Percentiles rank a stretch among this genome's conserved stretches.
Conservation (phyloP, 2,329 filamentous ascomycete species). For the Calonectria fujianensis region DNA sequence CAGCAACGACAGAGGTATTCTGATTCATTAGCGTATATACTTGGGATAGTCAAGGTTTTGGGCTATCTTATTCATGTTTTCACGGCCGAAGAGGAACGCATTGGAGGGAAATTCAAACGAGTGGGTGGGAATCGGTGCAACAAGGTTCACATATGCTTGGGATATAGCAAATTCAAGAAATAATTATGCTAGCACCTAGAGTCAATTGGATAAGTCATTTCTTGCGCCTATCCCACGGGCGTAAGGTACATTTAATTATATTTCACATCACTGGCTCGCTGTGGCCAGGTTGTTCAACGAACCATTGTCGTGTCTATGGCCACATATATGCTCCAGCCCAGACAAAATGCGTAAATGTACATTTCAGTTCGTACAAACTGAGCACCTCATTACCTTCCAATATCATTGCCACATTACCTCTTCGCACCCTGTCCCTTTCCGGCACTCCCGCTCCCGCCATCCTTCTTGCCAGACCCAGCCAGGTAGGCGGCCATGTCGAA, state of each 20-base stretch:
- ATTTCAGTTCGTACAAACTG: slow-evolving; percentile 18
- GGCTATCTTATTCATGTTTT: slow-evolving; percentile 30
- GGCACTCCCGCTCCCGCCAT: slow-evolving; percentile 54
- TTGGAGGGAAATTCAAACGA: neutral
- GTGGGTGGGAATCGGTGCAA: slow-evolving; percentile 3
- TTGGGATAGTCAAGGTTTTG: slow-evolving; percentile 22
- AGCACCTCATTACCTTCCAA: neutral
- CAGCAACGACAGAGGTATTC: neutral
- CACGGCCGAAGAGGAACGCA: slow-evolving; percentile 33
- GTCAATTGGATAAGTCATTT: slow-evolving; percentile 13
- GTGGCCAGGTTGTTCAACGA: slow-evolving; percentile 9
- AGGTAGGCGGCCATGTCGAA: slow-evolving; percentile 80
- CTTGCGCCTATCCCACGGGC: neutral
- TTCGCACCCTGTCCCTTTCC: slow-evolving; percentile 65
- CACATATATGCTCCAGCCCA: neutral
- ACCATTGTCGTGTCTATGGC: slow-evolving; percentile 6
- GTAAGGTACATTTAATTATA: slow-evolving; percentile 20
- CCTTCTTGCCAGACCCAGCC: slow-evolving; percentile 71
- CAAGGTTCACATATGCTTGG: neutral
- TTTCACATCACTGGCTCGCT: slow-evolving; percentile 5
- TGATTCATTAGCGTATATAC: slow-evolving; percentile 36
- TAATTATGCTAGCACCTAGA: slow-evolving; percentile 17
- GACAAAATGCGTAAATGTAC: slow-evolving; percentile 25
- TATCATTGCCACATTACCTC: slow-evolving; percentile 51
- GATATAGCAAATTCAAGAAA: slow-evolving; percentile 5